These are phyloP conservation scores for Lactarius hengduanensis DNA, from an alignment of 768 basidiomycete genomes.

Conservation along the genomic window DNA sequence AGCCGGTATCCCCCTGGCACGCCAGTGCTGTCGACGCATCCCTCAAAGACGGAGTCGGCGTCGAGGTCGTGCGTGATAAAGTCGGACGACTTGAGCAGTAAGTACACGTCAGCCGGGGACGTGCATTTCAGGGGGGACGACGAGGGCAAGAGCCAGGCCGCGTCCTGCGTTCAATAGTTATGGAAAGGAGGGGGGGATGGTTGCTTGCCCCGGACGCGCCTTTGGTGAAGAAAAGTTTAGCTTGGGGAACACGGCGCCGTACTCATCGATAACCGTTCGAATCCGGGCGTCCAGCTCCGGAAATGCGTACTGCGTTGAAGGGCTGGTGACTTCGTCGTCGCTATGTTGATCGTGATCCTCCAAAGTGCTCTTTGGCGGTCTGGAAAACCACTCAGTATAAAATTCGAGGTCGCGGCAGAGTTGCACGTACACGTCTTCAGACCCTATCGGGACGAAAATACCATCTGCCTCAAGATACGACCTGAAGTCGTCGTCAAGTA, in stretches of 20 bases:
- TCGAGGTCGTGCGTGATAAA: conserved; percentile 81
- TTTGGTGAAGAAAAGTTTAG: conserved; percentile 95
- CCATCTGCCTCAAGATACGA: conserved; percentile 81
- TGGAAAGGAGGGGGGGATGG: not conserved
- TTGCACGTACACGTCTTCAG: conserved; percentile 66
- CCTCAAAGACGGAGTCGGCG: conserved; percentile 60
- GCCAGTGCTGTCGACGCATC: conserved; percentile 41
- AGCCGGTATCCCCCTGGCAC: conserved; percentile 49
- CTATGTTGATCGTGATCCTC: conserved; percentile 46
- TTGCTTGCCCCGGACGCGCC: conserved; percentile 42
- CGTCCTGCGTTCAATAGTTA: conserved; percentile 57
- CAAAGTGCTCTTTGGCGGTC: conserved; percentile 53
- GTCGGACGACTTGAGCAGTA: conserved; percentile 90
- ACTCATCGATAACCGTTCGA: conserved; percentile 57
- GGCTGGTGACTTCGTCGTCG: conserved; percentile 38
- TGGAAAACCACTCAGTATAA: conserved; percentile 32
- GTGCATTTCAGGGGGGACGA: conserved; percentile 85
- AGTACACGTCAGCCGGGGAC: conserved; percentile 85
- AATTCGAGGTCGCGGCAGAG: not conserved
- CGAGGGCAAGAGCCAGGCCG: conserved; percentile 84
- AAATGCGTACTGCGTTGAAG: conserved; percentile 55
- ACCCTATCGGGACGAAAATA: conserved; percentile 79
- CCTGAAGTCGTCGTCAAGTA: conserved; percentile 59
- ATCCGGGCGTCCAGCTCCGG: conserved; percentile 80
- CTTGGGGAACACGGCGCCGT: conserved; percentile 90